Conservation (phyloP, 768 basidiomycete species). For the Amanita molliuscula region DNA sequence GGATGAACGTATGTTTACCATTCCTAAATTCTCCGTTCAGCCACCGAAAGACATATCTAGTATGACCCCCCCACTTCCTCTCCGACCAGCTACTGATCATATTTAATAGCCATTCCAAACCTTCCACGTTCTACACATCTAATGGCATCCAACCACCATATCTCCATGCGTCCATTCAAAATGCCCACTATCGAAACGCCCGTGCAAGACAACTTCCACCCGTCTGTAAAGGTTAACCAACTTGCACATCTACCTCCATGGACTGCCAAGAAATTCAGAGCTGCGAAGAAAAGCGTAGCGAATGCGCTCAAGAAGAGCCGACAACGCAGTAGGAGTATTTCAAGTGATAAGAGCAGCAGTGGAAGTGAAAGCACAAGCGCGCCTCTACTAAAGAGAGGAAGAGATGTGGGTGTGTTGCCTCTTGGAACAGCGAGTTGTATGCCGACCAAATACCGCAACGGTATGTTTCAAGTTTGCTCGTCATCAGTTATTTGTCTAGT, state of each 20-base stretch:
- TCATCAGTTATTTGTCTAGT: not conserved
- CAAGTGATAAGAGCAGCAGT: not conserved
- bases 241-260: constrained; percentile 18
- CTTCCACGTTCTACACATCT: constrained; percentile 36
- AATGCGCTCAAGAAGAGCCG: constrained; percentile 8
- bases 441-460: constrained; percentile 82
- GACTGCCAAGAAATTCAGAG: constrained; percentile 28
- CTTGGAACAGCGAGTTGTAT: constrained; percentile 86
- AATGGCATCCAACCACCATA: constrained; percentile 30
- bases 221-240: constrained; percentile 16
- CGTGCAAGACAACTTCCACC: constrained; percentile 30
- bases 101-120: constrained; percentile 24
- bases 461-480: constrained; percentile 34
- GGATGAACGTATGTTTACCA: constrained; percentile 62
- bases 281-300: constrained; percentile 24
- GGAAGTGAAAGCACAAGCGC: not conserved
- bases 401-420: constrained; percentile 60
- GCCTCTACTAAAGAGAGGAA: constrained; percentile 27
- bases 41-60: constrained; percentile 30
- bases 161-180: constrained; percentile 37
- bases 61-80: constrained; percentile 11
- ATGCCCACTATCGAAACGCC: constrained; percentile 26
- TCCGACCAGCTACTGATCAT: not conserved
- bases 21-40: constrained; percentile 42
- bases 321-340: constrained; percentile 5